These are phyloP conservation scores for Termitomyces sp. DNA, from an alignment of 768 basidiomycete species.

Conservation along the genomic window DNA sequence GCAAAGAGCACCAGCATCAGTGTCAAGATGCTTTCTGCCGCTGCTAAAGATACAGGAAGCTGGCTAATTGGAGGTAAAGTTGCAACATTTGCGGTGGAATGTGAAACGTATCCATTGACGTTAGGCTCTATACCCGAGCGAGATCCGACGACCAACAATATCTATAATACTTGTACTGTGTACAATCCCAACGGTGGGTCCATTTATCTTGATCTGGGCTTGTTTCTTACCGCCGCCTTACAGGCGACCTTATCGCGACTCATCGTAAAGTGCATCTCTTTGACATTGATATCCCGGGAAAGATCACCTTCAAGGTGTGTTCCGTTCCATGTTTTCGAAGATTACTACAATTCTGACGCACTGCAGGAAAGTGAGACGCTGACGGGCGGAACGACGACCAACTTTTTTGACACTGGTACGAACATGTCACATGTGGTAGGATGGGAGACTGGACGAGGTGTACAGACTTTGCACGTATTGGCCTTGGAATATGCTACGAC, in stretches of 20 bases:
- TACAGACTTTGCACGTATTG: slow-evolving; percentile 93
- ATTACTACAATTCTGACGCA: slow-evolving; percentile 2
- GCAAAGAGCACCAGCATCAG: slow-evolving; percentile 62
- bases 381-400: slow-evolving; percentile 69
- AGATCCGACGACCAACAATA: slow-evolving; percentile 52
- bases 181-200: slow-evolving; percentile 72
- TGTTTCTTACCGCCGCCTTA: background rate
- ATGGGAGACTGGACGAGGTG: background rate
- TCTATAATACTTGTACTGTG: slow-evolving; percentile 93
- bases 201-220: background rate
- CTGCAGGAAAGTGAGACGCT: slow-evolving; percentile 83
- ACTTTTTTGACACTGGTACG: slow-evolving; percentile 84
- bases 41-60: slow-evolving; percentile 70
- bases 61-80: slow-evolving; percentile 90
- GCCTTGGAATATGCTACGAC: slow-evolving; percentile 96
- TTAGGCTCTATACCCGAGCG: slow-evolving; percentile 92
- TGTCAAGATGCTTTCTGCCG: slow-evolving; percentile 75
- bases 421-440: background rate
- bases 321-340: background rate
- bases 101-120: background rate
- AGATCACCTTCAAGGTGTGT: slow-evolving; percentile 81
- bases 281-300: slow-evolving; percentile 94
- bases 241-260: slow-evolving; percentile 80
- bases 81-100: background rate
- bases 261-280: slow-evolving; percentile 97